phyloP scores from a whole-genome alignment of 805 yeast genomes.

The Brettanomyces naardenensis region DNA sequence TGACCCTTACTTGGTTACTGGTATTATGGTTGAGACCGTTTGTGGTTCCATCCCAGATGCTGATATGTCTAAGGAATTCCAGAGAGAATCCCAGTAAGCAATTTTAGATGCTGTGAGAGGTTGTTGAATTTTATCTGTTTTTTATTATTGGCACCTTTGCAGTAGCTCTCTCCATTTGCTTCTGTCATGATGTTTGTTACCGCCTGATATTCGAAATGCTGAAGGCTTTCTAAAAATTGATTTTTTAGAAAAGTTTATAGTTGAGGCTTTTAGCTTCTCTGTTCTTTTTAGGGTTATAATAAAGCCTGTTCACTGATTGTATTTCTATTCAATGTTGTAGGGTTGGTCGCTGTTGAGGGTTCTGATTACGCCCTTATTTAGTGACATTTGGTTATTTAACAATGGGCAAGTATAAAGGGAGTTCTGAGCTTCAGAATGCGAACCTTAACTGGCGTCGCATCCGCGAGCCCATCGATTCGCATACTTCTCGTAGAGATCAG shows the following conservation, averaged over 20 bases:
- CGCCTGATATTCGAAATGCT: too few relatives aligned
- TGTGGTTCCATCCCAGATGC: constrained; percentile 93
- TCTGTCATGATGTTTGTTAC: constrained; percentile 1
- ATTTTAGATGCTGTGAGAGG: neutral
- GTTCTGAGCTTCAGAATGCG: too few relatives aligned
- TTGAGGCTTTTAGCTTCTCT: neutral
- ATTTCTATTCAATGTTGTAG: too few relatives aligned
- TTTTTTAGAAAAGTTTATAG: neutral
- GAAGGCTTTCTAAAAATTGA: neutral
- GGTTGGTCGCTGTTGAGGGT: too few relatives aligned
- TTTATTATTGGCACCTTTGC: neutral
- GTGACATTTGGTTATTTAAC: too few relatives aligned
- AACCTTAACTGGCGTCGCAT: too few relatives aligned
- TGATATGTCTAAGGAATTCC: constrained; percentile 85
- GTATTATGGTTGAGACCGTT: constrained; percentile 95
- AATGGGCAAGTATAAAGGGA: too few relatives aligned
- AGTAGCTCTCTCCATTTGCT: neutral
- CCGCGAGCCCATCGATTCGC: too few relatives aligned
- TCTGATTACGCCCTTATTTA: too few relatives aligned
- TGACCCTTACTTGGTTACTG: constrained; percentile 97
- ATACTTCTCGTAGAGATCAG: too few relatives aligned
- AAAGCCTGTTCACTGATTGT: too few relatives aligned
- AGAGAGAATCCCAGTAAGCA: constrained; percentile 51
- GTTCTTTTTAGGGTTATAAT: too few relatives aligned
- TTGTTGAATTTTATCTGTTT: neutral